Percentiles rank a stretch among this genome's conserved stretches.
Evolutionary conservation across 495 filamentous ascomycete genomes (phyloP).

Genomic region (Talaromyces adpressus): DNA sequence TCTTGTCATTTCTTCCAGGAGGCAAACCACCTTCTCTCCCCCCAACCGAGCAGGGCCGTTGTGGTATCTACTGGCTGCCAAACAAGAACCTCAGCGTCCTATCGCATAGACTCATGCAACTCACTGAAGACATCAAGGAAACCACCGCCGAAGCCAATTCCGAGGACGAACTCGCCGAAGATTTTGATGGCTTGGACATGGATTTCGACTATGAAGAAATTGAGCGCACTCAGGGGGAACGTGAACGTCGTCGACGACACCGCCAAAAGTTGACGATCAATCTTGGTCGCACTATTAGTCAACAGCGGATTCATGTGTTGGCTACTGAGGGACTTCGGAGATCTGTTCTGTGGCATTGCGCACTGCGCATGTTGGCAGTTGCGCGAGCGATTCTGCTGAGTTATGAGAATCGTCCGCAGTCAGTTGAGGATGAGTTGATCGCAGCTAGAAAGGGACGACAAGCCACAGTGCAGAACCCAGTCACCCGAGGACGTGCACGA

Average conservation of each 20-base stretch:
- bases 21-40: constrained; percentile 22
- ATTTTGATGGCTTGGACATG: neutral
- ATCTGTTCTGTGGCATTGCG: constrained; percentile 26
- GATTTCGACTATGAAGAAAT: constrained; percentile 3
- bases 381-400: constrained; percentile 24
- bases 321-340: constrained; percentile 20
- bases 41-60: constrained; percentile 16
- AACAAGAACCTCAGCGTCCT: constrained; percentile 17
- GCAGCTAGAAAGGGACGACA: neutral
- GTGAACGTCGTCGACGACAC: constrained; percentile 12
- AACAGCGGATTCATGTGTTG: constrained; percentile 19
- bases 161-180: constrained; percentile 9
- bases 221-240: constrained; percentile 8
- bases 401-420: constrained; percentile 12
- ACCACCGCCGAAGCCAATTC: constrained; percentile 3
- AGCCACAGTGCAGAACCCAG: neutral
- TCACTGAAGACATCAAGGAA: constrained; percentile 37
- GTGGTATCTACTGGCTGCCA: constrained; percentile 32
- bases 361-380: constrained; percentile 24
- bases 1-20: constrained; percentile 29
- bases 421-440: constrained; percentile 2
- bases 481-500: neutral
- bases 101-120: constrained; percentile 44
- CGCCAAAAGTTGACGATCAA: constrained; percentile 15
- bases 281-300: constrained; percentile 16